A percentile compares a stretch with the other conserved stretches of the same genome.
phyloP scores from a whole-genome alignment of 768 basidiomycete genomes.

The Lactifluus echinatus region DNA sequence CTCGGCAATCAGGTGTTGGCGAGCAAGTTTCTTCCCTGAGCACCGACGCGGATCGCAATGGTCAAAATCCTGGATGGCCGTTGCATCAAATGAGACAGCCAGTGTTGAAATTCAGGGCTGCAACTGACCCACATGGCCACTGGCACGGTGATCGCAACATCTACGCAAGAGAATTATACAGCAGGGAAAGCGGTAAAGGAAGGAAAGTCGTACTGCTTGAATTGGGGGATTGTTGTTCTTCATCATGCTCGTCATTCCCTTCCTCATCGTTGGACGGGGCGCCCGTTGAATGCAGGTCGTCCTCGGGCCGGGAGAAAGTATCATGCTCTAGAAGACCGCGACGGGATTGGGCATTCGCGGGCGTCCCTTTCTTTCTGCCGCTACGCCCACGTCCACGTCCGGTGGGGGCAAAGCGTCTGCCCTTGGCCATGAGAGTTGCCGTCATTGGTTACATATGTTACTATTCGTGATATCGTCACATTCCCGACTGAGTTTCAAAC shows the following conservation, averaged over 20 bases:
- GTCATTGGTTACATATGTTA: neutral
- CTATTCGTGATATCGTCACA: neutral
- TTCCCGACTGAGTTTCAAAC: slow-evolving; percentile 14
- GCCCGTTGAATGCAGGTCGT: slow-evolving; percentile 27
- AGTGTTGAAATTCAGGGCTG: neutral
- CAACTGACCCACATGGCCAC: slow-evolving; percentile 92
- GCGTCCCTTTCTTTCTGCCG: neutral
- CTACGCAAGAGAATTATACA: neutral
- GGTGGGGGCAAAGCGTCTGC: neutral
- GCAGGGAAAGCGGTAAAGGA: neutral
- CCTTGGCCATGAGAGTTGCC: slow-evolving; percentile 9
- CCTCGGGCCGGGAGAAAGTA: slow-evolving; percentile 40
- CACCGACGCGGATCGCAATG: slow-evolving; percentile 91
- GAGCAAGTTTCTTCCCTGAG: slow-evolving; percentile 83
- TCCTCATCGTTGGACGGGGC: slow-evolving; percentile 22
- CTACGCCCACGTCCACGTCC: neutral
- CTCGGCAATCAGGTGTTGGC: slow-evolving; percentile 77
- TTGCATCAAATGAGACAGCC: neutral
- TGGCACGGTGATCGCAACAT: slow-evolving; percentile 42
- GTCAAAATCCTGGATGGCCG: slow-evolving; percentile 70
- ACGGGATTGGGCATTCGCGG: slow-evolving; percentile 1
- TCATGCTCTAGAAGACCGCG: neutral
- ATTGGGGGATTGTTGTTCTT: neutral
- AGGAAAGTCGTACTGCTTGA: neutral
- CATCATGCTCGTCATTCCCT: slow-evolving; percentile 10